Evolutionary conservation across 2,329 filamentous ascomycete species (phyloP).

Genomic region (Colletotrichum aenigma): DNA sequence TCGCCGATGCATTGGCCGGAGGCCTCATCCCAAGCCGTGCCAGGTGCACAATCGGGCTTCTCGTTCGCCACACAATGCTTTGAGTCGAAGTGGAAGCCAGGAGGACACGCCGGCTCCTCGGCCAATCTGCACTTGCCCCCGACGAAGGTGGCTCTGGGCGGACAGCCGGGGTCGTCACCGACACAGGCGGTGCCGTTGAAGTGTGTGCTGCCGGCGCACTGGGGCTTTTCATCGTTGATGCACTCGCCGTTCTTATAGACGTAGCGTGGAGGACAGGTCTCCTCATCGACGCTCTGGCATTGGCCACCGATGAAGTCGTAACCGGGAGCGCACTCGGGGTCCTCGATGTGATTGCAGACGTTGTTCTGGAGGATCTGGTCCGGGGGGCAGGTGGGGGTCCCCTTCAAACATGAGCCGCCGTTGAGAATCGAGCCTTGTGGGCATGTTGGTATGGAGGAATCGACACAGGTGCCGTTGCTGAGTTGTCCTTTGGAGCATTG

Average conservation of each 20-base stretch:
- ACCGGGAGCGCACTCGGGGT: neutral
- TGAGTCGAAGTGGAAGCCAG: neutral
- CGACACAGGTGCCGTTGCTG: neutral
- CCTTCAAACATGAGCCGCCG: neutral
- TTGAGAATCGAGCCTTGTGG: neutral
- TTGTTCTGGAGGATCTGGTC: neutral
- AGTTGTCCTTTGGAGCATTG: neutral
- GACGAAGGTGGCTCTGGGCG: neutral
- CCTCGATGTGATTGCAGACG: neutral
- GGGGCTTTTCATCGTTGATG: neutral
- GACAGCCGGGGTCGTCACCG: neutral
- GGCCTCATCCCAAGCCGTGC: neutral
- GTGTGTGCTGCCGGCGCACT: neutral
- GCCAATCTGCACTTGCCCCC: neutral
- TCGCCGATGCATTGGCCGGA: neutral
- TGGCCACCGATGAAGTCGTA: neutral
- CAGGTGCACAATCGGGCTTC: neutral
- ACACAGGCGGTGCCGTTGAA: neutral
- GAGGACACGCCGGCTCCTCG: neutral
- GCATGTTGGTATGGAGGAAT: fast-evolving
- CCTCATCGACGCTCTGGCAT: neutral
- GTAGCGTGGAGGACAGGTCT: neutral
- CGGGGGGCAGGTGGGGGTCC: neutral
- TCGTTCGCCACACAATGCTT: neutral
- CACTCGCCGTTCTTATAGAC: neutral